Base-by-base conservation (phyloP, 148 eudicot species). In the Rhododendron molle region DNA sequence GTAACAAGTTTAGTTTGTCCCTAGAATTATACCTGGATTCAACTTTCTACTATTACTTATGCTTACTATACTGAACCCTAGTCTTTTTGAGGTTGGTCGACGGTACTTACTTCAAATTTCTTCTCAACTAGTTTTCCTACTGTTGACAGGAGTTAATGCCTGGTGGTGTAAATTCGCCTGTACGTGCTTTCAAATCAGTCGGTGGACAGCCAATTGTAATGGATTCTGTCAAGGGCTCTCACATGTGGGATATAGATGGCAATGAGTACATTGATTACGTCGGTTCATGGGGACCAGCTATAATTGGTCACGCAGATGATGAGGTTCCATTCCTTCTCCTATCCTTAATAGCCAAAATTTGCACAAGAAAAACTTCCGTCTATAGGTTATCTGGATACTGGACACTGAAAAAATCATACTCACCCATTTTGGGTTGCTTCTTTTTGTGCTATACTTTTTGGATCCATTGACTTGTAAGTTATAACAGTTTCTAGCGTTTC, bases 211-310 rank as follows among this genome's bases (percentile, higher is more conserved):
- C 98, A 80, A 95, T 97, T 84, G 12, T 97, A 9, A 87, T 95
- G 38, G 98, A 95, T 86, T 94, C 95, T 77, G 98, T 93, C 83
- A 95, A 97, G 89, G 99, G 98, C 83, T 91, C 95, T 85, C 92
- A 89, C 83, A 93, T 95, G 95, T 91, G 98, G 94, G 99, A 97
- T 86, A 97, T 93, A 40, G 98, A 97, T 89, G 98, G 98, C 77
- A 97, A 97, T 84, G 93, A 97, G 87, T 97, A 97, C 89, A 94
- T 97, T 76, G 98, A 97, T 87, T 95, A 97, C 87, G 98, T 97
- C 74, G 98, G 98, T 86, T 97, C 98, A 8, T 97, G 95, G 98
- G 98, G 98, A 32, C 98, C 95, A 30, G 98, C 98, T 78, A 96
- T 96, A 58, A 94, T 94, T 84, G 98, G 95, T 80, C 98, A 94